Evolutionary conservation across 129 eudicot species (phyloP), one percentile per base, ranked within the genome.

Genomic region (Dittrichia graveolens): DNA sequence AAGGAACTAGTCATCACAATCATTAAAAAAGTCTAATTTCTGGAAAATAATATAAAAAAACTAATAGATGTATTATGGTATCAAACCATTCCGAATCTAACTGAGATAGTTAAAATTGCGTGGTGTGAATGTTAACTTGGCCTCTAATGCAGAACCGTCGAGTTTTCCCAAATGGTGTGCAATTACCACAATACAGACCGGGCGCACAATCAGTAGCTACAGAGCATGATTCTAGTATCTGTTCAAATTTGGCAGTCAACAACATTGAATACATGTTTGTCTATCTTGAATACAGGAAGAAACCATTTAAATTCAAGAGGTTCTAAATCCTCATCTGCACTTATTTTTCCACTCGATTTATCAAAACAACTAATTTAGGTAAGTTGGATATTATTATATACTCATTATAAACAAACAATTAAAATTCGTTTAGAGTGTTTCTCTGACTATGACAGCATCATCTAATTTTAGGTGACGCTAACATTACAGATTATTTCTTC

Each of bases 121-220:
- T n/a, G 73, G 96, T 88, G 45, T 96, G 97, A 54, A 83, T 52
- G n/a, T 52, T 81, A 39, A 89, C 91, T 86, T 90, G 99, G 38
- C 99, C 99, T 63, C 99, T 81, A 58, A 78, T 85, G 71, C 99
- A 95, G 35, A 84, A 66, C 7, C 94, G 96, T 50, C 86, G 91
- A 60, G 77, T 61, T 74, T 88, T 94, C 14, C 83, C 87, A 13
- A 78, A 59, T 34, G 80, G 64, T 40, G 97, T 91, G 79, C 99
- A 95, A 66, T 88, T 95, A 50, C 99, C 99, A 81, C 99, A 95
- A 79, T 90, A 95, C 34, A 95, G 75, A 58, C 96, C 93, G 67
- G 79, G 67, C 6, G 84, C 91, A 83, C 99, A 95, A 65, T 95
- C 97, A 40, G 86, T 88, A 8, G 96, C 80, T 8, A 90, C 79